Conservation (phyloP, 179 eudicot genomes). For the Patellifolia procumbens region DNA sequence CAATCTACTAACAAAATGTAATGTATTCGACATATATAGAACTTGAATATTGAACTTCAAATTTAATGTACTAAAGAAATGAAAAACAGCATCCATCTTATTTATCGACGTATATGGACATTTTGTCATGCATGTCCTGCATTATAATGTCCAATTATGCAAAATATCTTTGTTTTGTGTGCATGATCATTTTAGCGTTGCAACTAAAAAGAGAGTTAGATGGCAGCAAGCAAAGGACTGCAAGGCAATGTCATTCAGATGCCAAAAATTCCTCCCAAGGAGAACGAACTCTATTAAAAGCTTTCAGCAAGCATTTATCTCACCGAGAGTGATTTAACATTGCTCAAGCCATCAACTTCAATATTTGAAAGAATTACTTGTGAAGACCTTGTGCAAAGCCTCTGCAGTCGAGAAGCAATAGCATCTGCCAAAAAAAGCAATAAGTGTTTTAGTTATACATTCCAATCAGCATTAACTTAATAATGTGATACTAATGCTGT, state of each 20-base stretch:
- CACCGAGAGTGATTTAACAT: constrained; percentile 67
- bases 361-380: constrained; percentile 65
- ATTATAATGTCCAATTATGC: not conserved
- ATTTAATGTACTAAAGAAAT: not conserved
- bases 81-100: not conserved
- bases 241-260: not conserved
- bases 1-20: not conserved
- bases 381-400: constrained; percentile 53
- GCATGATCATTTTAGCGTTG: too few relatives aligned
- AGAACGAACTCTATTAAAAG: not conserved
- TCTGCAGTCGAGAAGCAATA: constrained; percentile 51
- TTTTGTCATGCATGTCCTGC: not conserved
- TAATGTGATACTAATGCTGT: not conserved
- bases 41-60: not conserved
- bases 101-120: not conserved
- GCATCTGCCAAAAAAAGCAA: constrained; percentile 50
- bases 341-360: constrained; percentile 49
- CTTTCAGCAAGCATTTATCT: not conserved
- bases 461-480: not conserved
- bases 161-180: not conserved
- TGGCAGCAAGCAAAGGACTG: not conserved
- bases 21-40: too few relatives aligned
- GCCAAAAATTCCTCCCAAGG: not conserved
- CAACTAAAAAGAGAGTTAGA: not conserved
- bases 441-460: constrained; percentile 4